phyloP scores from a whole-genome alignment of 805 yeast species.

The Novakomyces olei region DNA sequence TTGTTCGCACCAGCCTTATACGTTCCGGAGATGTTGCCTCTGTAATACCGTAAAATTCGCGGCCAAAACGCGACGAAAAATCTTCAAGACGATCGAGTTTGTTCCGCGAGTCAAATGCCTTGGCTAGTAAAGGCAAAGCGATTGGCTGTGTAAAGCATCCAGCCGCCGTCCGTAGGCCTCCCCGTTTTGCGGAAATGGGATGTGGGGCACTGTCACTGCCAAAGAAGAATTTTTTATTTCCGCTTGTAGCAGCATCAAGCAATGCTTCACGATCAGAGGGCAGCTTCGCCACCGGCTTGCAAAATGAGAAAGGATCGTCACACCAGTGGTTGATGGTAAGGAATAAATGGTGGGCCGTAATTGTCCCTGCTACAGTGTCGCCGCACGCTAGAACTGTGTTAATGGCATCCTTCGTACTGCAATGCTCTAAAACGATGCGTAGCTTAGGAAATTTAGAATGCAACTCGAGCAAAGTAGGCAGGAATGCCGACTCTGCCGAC shows the following conservation, averaged over 20 bases:
- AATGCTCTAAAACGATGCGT: slow-evolving; percentile 77
- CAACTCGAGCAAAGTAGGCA: slow-evolving; percentile 67
- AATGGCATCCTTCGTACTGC: slow-evolving; percentile 78
- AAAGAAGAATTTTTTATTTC: slow-evolving; percentile 78
- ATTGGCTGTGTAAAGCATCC: slow-evolving; percentile 85
- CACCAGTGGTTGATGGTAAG: slow-evolving; percentile 91
- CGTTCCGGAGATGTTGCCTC: too few species aligned
- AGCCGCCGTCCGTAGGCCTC: slow-evolving; percentile 52
- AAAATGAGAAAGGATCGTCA: slow-evolving; percentile 80
- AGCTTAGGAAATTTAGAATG: slow-evolving; percentile 68
- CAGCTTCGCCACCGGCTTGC: slow-evolving; percentile 93
- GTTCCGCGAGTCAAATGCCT: slow-evolving; percentile 48
- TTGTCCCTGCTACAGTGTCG: slow-evolving; percentile 65
- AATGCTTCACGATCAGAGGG: slow-evolving; percentile 68
- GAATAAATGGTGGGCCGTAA: slow-evolving; percentile 85
- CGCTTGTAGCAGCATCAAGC: slow-evolving; percentile 72
- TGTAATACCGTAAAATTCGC: slow-evolving; percentile 31
- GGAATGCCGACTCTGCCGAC: slow-evolving; percentile 79
- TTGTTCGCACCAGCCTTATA: too few species aligned
- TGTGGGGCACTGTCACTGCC: slow-evolving; percentile 99
- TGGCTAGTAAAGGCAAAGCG: slow-evolving; percentile 66
- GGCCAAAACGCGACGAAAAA: slow-evolving; percentile 60
- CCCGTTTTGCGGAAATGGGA: slow-evolving; percentile 55
- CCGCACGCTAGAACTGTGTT: slow-evolving; percentile 54
- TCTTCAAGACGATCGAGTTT: slow-evolving; percentile 42